Evolutionary conservation across 768 basidiomycete genomes (phyloP).

Genomic region (Suillus ampliporus): DNA sequence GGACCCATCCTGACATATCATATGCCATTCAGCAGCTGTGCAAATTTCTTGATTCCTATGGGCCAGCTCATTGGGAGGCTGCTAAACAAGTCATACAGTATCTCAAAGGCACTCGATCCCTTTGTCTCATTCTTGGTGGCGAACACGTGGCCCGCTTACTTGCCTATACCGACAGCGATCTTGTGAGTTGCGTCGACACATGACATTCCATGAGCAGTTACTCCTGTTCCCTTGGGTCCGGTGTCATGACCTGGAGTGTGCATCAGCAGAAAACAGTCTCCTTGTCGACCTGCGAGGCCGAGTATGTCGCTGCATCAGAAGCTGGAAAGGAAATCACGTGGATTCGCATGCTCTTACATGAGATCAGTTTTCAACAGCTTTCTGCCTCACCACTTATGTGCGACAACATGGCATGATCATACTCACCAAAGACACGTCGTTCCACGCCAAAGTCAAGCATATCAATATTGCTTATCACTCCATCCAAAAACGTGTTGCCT

Average conservation of each 20-base stretch:
- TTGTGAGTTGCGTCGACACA: no score
- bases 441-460: slow-evolving; percentile 48
- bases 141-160: no score
- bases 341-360: slow-evolving; percentile 30
- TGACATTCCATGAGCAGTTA: slow-evolving; percentile 28
- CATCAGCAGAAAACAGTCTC: slow-evolving; percentile 46
- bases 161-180: no score
- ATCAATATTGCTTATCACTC: slow-evolving; percentile 48
- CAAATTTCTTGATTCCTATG: no score
- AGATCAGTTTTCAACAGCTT: slow-evolving; percentile 14
- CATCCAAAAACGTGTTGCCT: slow-evolving; percentile 37
- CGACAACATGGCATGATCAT: slow-evolving; percentile 47
- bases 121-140: no score
- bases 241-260: slow-evolving; percentile 36
- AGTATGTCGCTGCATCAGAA: slow-evolving; percentile 46
- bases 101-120: no score
- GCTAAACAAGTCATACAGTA: no score
- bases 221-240: slow-evolving; percentile 29
- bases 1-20: no score
- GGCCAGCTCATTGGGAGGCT: no score
- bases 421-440: slow-evolving; percentile 39
- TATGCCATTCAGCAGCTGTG: no score
- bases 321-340: slow-evolving; percentile 43
- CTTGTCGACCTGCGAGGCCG: slow-evolving; percentile 47
- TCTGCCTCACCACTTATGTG: slow-evolving; percentile 22